A percentile compares a stretch with the other conserved stretches of the same genome.
phyloP scores from a whole-genome alignment of 2,329 filamentous ascomycete species.

The Botrytis porri region DNA sequence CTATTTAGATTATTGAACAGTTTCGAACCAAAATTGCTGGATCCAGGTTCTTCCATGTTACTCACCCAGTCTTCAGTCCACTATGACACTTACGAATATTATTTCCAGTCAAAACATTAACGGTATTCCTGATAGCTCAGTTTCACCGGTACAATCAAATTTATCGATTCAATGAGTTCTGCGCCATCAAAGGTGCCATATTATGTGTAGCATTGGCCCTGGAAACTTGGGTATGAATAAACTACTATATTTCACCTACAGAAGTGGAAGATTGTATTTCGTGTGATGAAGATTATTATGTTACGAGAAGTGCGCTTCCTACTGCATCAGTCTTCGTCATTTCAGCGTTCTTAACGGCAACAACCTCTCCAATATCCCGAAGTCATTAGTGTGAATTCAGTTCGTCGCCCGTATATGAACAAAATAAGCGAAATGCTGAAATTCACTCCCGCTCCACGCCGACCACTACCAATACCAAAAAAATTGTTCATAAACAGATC shows the following conservation, averaged over 20 bases:
- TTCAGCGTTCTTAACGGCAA: neutral
- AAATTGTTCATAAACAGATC: neutral
- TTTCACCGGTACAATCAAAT: neutral
- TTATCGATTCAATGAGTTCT: neutral
- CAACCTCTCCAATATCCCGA: neutral
- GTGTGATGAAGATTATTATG: neutral
- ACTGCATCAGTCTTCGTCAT: neutral
- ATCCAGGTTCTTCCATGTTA: neutral
- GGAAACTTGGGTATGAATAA: neutral
- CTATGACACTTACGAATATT: neutral
- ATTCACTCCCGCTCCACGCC: neutral
- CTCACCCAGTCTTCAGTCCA: neutral
- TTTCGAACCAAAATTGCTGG: neutral
- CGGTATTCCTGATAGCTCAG: neutral
- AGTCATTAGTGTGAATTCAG: neutral
- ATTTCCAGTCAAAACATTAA: neutral
- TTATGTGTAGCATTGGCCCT: neutral
- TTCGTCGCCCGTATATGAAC: neutral
- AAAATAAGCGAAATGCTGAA: neutral
- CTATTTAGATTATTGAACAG: fast-evolving
- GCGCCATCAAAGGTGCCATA: too few relatives aligned
- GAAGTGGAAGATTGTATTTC: neutral
- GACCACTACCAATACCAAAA: neutral
- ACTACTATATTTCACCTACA: neutral
- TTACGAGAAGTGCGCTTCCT: neutral